Conservation (phyloP, 2,329 filamentous ascomycete genomes). For the Plectosphaerella cucumerina region DNA sequence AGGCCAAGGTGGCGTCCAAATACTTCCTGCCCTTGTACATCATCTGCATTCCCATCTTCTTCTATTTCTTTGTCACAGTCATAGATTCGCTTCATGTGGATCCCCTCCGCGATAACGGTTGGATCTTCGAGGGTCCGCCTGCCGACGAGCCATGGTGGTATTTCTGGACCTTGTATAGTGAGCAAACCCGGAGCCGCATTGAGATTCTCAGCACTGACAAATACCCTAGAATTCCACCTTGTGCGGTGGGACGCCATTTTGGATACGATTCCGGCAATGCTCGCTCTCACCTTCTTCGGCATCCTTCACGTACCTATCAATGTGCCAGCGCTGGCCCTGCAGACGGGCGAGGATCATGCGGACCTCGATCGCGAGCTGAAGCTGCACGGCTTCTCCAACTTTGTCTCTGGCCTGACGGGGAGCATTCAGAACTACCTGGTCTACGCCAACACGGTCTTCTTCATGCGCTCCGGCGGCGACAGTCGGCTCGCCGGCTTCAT, state of each 20-base stretch:
- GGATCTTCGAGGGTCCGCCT: slow-evolving; percentile 87
- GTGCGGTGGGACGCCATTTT: slow-evolving; percentile 80
- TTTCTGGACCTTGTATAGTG: slow-evolving; percentile 93
- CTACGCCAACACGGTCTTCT: slow-evolving; percentile 95
- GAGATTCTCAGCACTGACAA: slow-evolving; percentile 12
- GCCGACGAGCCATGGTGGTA: slow-evolving; percentile 92
- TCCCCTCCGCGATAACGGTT: slow-evolving; percentile 67
- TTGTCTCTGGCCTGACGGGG: slow-evolving; percentile 77
- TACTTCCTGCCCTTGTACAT: slow-evolving; percentile 88
- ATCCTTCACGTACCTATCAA: slow-evolving; percentile 98
- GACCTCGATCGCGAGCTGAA: slow-evolving; percentile 88
- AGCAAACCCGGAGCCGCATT: slow-evolving; percentile 27
- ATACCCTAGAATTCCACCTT: slow-evolving; percentile 63
- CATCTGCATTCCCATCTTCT: slow-evolving; percentile 68
- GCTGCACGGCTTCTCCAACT: slow-evolving; percentile 90
- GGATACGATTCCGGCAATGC: slow-evolving; percentile 90
- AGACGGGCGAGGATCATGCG: slow-evolving; percentile 86
- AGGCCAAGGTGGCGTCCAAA: slow-evolving; percentile 73
- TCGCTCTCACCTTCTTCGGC: slow-evolving; percentile 95
- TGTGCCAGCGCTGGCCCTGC: slow-evolving; percentile 86
- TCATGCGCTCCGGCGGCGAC: slow-evolving; percentile 88
- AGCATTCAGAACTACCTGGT: slow-evolving; percentile 97
- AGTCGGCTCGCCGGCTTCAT: slow-evolving; percentile 81
- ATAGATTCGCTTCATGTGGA: slow-evolving; percentile 65
- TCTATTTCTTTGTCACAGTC: slow-evolving; percentile 72